Base-by-base conservation (phyloP, 1,284 basidiomycete genomes). In the Rhizoctonia solani region DNA sequence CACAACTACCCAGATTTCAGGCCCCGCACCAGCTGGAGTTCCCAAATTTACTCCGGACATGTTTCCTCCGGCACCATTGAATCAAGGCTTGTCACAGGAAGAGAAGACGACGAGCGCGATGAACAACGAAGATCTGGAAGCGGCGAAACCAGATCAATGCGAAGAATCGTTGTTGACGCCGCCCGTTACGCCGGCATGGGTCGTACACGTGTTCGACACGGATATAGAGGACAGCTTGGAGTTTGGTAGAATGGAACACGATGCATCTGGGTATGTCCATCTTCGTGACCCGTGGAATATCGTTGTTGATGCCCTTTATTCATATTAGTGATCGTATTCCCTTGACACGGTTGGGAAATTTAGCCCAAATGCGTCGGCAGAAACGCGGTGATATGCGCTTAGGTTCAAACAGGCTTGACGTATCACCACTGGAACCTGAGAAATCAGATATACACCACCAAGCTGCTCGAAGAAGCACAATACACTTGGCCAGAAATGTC, bases 171-270 rank as follows among this genome's bases (percentile, higher is more conserved):
- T 53, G 25, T 44, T 30, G 8, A 65, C 59, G 1, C 59, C 59
- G n/a, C 47, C 49, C 25, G 27, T 65, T 5, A 65, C 59, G 5
- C 47, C 59, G n/a, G 47, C 49, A 23, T 65, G 59, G 49, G 37
- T 53, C 39, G 49, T 50, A 16, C 59, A 53, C 16, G 37, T 19
- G 37, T 65, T 65, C 29, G 59, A 65, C 37, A 29, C 29, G 29
- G 21, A 42, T 6, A 1, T 32, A n/a, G 21, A 19, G 13, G 37
- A 44, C 37, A 8, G 37, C 37, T n/a, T n/a, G 37, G 16, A 39
- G 37, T 39, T 39, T 16, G 8, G 16, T 39, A 39, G n/a, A n/a
- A n/a, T n/a, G n/a, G n/a, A n/a, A n/a, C n/a, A n/a, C n/a, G n/a
- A n/a, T n/a, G n/a, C n/a, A n/a, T n/a, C n/a, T n/a, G n/a, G n/a